Evolutionary conservation across 1,284 basidiomycete species (phyloP).

Genomic region (Leccinum subrobustum): DNA sequence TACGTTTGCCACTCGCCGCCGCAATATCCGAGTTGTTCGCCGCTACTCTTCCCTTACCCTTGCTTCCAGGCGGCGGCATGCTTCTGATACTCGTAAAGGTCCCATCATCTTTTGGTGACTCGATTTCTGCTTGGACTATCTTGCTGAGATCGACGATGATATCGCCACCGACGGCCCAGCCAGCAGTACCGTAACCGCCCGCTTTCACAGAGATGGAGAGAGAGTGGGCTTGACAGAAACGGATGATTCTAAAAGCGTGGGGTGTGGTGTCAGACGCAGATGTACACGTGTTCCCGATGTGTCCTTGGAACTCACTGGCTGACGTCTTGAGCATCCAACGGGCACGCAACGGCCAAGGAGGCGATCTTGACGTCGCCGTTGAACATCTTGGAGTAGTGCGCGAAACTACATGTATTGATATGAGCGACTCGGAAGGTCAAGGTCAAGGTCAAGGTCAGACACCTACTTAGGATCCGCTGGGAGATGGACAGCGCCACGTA

Average conservation of each 20-base stretch:
- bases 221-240: slow-evolving; percentile 66
- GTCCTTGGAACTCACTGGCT: slow-evolving; percentile 52
- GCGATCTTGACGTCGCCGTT: slow-evolving; percentile 70
- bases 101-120: slow-evolving; percentile 50
- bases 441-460: not conserved
- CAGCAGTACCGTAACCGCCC: slow-evolving; percentile 86
- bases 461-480: slow-evolving; percentile 44
- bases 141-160: slow-evolving; percentile 77
- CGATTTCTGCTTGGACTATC: slow-evolving; percentile 66
- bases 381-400: slow-evolving; percentile 64
- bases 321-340: slow-evolving; percentile 71
- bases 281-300: slow-evolving; percentile 11
- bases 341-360: slow-evolving; percentile 63
- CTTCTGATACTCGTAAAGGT: slow-evolving; percentile 58
- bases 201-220: slow-evolving; percentile 84
- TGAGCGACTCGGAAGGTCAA: not conserved
- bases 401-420: slow-evolving; percentile 47
- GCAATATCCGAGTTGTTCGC: slow-evolving; percentile 2
- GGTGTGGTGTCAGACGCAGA: slow-evolving; percentile 12
- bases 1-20: slow-evolving; percentile 45
- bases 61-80: slow-evolving; percentile 48
- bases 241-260: slow-evolving; percentile 49
- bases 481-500: slow-evolving; percentile 49
- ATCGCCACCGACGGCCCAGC: slow-evolving; percentile 84
- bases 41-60: slow-evolving; percentile 47